A percentile compares a stretch with the other conserved stretches of the same genome.
Evolutionary conservation across 768 basidiomycete genomes (phyloP).

Genomic region (Trametes cinnabarina): DNA sequence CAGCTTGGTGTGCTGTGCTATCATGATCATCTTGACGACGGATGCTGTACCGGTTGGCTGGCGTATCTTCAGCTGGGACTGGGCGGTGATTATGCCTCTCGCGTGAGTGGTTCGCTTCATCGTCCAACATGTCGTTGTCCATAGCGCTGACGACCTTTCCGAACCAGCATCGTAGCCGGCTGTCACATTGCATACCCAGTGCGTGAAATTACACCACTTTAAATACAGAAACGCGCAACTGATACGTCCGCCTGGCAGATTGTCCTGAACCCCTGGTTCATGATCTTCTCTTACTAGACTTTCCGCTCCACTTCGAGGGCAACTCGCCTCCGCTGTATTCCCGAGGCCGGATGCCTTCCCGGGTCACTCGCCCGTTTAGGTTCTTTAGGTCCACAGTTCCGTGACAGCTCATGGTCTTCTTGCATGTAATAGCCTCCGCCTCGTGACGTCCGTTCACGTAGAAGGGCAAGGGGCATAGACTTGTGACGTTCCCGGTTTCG

Average conservation of each 20-base stretch:
- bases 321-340: background rate
- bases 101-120: constrained; percentile 43
- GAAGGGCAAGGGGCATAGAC: background rate
- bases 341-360: background rate
- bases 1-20: constrained; percentile 48
- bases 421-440: background rate
- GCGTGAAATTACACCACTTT: constrained; percentile 26
- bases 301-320: background rate
- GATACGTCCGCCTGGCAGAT: constrained; percentile 43
- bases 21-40: constrained; percentile 53
- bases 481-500: too few relatives aligned
- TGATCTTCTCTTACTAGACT: constrained; percentile 67
- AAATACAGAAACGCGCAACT: background rate
- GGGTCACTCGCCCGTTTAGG: background rate
- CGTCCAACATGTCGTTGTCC: background rate
- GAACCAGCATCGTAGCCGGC: constrained; percentile 53
- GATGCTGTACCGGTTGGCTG: constrained; percentile 61
- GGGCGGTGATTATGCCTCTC: constrained; percentile 77
- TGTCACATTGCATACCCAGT: constrained; percentile 79
- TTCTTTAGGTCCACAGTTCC: background rate
- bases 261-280: constrained; percentile 84
- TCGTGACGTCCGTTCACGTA: background rate
- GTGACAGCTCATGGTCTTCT: background rate
- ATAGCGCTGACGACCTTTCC: background rate
- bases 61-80: constrained; percentile 55